Evolutionary conservation across 2,329 filamentous ascomycete species (phyloP), one percentile per base, ranked within the genome.

Genomic region (Fonsecaea multimorphosa): DNA sequence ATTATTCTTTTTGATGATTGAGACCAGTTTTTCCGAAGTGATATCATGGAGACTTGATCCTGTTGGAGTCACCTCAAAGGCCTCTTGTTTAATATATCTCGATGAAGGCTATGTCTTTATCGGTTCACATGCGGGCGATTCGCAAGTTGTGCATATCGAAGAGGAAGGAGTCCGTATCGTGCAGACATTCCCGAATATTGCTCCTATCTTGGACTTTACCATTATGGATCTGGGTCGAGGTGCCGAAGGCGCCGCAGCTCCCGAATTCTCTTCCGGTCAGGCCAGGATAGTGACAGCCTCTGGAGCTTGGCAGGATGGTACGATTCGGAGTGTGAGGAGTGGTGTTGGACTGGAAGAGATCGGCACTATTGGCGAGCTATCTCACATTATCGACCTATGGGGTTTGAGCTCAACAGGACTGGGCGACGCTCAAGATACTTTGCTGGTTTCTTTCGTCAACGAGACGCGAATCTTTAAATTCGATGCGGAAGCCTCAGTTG

Each of bases 171-270:
- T 93, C 65, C 82, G 89, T 55, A 78, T 93, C 3, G 77, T 95
- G 9, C 92, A 97, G 74, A 90, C 87, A 0, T 83, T 96, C 63
- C 81, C 86, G 2, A 99, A 97, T 74, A 92, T 98, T 72, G 93
- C 91, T 0, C 95, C 95, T 0, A 91, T 99, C 49, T 80, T 98
- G 44, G 95, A 99, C 75, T 97, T 99, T 72, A 89, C 91, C 0
- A 87, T 99, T 16, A 97, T 98, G 92, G 95, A 98, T 74, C 91
- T 98, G 84, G 94, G 93, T 0, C 93, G 92, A 72, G 85, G 92
- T 63, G 89, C 91, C 66, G 89, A 89, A 24, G 90, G 95, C 69
- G 87, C 84, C 8, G 89, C 92, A 19, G 90, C 89, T 2, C 96
- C 95, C 73, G 91, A 95, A 68, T 99, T 97, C 74, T 96, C 93